Conservation (phyloP, 2,329 filamentous ascomycete genomes). For the Aspergillus transmontanensis region DNA sequence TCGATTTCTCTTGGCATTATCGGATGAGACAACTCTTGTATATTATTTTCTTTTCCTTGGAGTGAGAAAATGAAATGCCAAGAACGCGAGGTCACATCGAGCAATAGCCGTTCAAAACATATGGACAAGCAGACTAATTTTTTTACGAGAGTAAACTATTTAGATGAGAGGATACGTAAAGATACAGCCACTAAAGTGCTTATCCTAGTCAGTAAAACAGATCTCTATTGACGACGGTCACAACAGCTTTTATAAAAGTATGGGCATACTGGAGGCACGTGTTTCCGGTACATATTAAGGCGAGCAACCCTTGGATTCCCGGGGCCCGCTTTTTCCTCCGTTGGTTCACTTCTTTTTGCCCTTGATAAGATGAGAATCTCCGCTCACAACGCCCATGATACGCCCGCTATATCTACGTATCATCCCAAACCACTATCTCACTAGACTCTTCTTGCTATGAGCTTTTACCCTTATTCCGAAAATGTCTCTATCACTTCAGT, state of each 20-base stretch:
- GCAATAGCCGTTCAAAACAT: background rate
- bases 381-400: background rate
- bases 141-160: background rate
- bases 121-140: background rate
- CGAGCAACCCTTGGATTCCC: no score
- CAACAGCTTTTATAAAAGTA: background rate
- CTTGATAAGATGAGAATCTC: no score
- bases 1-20: background rate
- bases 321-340: no score
- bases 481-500: background rate
- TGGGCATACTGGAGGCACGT: background rate
- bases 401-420: background rate
- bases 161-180: background rate
- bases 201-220: background rate
- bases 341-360: no score
- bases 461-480: background rate
- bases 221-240: background rate
- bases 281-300: background rate
- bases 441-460: background rate
- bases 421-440: no score
- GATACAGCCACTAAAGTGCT: no score
- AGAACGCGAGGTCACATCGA: no score
- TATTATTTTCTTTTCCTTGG: background rate
- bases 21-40: background rate
- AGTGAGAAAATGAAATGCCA: background rate